Evolutionary conservation across 495 filamentous ascomycete genomes (phyloP).

Genomic region (Daldinia concentrica): DNA sequence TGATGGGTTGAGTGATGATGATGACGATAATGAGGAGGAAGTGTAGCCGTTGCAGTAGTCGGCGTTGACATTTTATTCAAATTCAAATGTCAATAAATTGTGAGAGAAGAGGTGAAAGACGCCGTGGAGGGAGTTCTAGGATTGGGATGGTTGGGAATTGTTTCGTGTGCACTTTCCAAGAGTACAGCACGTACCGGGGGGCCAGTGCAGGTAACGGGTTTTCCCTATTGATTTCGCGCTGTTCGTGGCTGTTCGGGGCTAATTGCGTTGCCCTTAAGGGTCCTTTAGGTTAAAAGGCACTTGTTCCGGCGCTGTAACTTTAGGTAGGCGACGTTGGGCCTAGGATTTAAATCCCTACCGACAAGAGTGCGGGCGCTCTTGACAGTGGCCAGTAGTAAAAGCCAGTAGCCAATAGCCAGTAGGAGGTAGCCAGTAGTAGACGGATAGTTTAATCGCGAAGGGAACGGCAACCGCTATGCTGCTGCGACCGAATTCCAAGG

Average conservation of each 20-base stretch:
- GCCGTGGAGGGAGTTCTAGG: conserved; percentile 5
- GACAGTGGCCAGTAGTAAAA: not conserved
- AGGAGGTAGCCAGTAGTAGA: no score
- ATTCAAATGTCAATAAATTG: conserved; percentile 31
- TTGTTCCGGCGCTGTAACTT: not conserved
- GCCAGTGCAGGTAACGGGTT: conserved; percentile 1
- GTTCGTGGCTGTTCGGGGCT: not conserved
- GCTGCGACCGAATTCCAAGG: not conserved
- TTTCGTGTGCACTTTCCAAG: conserved; percentile 38
- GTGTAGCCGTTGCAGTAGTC: conserved; percentile 80
- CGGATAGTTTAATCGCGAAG: not conserved
- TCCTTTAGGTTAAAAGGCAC: not conserved
- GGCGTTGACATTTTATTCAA: conserved; percentile 78
- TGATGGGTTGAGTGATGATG: conserved; percentile 74
- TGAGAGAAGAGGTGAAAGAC: conserved; percentile 29
- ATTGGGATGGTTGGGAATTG: conserved; percentile 30
- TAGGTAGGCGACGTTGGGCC: conserved; percentile 6
- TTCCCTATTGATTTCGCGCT: not conserved
- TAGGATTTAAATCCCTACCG: not conserved
- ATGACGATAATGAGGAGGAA: conserved; percentile 67
- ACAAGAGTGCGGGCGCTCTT: not conserved
- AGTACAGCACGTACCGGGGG: conserved; percentile 1
- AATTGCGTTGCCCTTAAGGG: conserved; percentile 15
- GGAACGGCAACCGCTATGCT: not conserved
- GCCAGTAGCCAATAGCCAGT: no score